Evolutionary conservation across 2,329 filamentous ascomycete genomes (phyloP).

Genomic region (Botrytis sinoallii): DNA sequence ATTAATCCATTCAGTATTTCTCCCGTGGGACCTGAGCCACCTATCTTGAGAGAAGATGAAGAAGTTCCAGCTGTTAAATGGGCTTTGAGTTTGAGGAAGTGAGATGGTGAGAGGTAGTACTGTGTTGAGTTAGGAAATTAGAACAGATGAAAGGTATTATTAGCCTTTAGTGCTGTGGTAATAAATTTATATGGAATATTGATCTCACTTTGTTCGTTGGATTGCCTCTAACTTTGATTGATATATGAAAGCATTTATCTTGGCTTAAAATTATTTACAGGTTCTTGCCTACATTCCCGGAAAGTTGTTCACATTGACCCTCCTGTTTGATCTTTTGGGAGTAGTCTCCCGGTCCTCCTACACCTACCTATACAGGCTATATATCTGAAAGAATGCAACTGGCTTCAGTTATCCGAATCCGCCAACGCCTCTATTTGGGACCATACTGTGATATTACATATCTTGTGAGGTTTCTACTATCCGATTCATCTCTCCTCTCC

Average conservation of each 20-base stretch:
- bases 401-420: background rate
- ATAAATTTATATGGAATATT: background rate
- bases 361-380: background rate
- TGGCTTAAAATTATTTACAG: background rate
- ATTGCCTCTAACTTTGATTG: background rate
- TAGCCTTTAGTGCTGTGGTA: background rate
- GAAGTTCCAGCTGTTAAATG: constrained; percentile 63
- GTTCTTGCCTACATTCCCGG: background rate
- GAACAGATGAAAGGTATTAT: background rate
- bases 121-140: background rate
- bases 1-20: constrained; percentile 73
- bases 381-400: background rate
- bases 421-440: background rate
- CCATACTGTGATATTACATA: background rate
- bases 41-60: constrained; percentile 73
- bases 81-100: constrained; percentile 34
- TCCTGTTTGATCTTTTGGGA: background rate
- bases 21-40: constrained; percentile 77
- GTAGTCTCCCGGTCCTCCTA: background rate
- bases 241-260: background rate
- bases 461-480: background rate
- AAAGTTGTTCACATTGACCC: background rate
- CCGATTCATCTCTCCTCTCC: background rate
- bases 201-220: background rate
- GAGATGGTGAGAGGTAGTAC: background rate